These are phyloP conservation scores for Aureobasidium sp. DNA, from an alignment of 2,329 filamentous ascomycete genomes.

Conservation along the genomic window DNA sequence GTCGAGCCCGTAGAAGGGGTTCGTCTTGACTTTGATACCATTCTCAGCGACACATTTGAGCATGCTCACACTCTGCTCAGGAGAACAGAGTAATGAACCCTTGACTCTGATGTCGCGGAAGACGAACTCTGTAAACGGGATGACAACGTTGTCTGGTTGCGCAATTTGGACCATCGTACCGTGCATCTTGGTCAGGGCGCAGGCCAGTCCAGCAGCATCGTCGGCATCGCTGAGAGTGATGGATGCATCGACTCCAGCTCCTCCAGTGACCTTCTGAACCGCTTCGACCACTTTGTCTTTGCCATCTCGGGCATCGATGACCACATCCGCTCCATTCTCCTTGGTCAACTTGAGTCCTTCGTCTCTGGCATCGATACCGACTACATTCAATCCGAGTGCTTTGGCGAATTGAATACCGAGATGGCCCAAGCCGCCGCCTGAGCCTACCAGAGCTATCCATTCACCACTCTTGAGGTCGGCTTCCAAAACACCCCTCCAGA, in stretches of 20 bases:
- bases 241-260: slow-evolving; percentile 45
- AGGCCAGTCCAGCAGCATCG: slow-evolving; percentile 44
- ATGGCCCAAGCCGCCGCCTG: slow-evolving; percentile 46
- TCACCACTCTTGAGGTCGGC: slow-evolving; percentile 34
- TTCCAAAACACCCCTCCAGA: slow-evolving; percentile 42
- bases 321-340: slow-evolving; percentile 44
- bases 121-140: slow-evolving; percentile 44
- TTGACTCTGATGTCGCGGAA: slow-evolving; percentile 48
- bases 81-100: slow-evolving; percentile 33
- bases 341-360: slow-evolving; percentile 45
- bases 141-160: slow-evolving; percentile 38
- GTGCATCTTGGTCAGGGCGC: slow-evolving; percentile 54
- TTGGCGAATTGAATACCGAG: slow-evolving; percentile 48
- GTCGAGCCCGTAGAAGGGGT: slow-evolving; percentile 46
- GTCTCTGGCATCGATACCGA: slow-evolving; percentile 51
- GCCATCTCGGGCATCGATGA: slow-evolving; percentile 46
- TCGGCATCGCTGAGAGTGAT: slow-evolving; percentile 49
- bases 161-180: slow-evolving; percentile 53
- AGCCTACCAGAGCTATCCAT: slow-evolving; percentile 34
- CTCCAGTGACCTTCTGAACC: slow-evolving; percentile 41
- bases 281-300: slow-evolving; percentile 43
- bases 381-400: slow-evolving; percentile 43
- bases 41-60: slow-evolving; percentile 30
- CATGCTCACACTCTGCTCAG: slow-evolving; percentile 30
- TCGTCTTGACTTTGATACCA: slow-evolving; percentile 45